Evolutionary conservation across 257 asterid species (phyloP).

Genomic region (Ocimum tenuiflorum): DNA sequence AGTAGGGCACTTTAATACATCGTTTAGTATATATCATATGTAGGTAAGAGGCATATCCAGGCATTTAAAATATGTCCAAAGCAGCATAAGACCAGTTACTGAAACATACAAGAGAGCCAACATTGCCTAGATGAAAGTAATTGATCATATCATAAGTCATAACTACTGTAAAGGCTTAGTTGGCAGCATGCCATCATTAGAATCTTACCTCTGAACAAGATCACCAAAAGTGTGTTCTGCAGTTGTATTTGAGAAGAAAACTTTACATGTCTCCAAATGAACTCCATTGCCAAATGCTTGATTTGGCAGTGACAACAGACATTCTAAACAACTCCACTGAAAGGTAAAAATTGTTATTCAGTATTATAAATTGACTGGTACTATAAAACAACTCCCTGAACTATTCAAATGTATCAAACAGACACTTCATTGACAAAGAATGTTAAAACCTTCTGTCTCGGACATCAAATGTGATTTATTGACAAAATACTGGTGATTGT

Average conservation of each 20-base stretch:
- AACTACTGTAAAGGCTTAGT: background rate
- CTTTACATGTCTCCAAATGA: conserved; percentile 22
- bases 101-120: conserved; percentile 4
- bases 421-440: too few species aligned
- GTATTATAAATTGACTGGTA: conserved; percentile 10
- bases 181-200: conserved; percentile 2
- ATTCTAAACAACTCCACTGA: conserved; percentile 86
- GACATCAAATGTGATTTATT: too few species aligned
- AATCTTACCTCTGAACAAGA: conserved; percentile 63
- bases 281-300: conserved; percentile 40
- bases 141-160: background rate
- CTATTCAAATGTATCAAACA: too few species aligned
- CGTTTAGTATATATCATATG: background rate
- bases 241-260: conserved; percentile 42
- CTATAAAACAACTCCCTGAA: background rate
- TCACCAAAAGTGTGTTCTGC: conserved; percentile 50
- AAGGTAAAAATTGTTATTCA: conserved; percentile 18
- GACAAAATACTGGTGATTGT: too few species aligned
- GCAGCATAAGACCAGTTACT: conserved; percentile 6
- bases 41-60: background rate
- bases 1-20: background rate
- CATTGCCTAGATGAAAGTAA: background rate
- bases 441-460: too few species aligned
- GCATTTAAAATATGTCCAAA: background rate
- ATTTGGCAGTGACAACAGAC: conserved; percentile 51